A percentile compares a stretch with the other conserved stretches of the same genome.
phyloP scores from a whole-genome alignment of 108 stramenopile genomes.

The Nannochloropsis oceanica region DNA sequence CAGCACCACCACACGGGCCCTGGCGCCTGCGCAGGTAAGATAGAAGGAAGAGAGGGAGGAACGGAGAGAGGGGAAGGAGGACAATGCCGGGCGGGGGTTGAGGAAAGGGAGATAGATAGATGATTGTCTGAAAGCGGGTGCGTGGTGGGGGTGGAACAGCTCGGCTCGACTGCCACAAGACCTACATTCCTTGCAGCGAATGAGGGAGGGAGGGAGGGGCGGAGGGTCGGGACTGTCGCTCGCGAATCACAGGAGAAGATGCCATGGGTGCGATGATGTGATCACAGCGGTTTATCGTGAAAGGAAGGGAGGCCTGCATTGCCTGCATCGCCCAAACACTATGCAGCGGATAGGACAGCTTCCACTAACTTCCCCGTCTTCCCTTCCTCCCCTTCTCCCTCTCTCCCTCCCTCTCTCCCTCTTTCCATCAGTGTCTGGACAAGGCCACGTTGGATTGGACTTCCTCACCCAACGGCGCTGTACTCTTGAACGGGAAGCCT shows the following conservation, averaged over 20 bases:
- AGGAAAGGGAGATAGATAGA: background rate
- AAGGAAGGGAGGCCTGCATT: no score
- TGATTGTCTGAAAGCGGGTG: no score
- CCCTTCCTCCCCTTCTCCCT: background rate
- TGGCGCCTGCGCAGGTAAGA: background rate
- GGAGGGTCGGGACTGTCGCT: no score
- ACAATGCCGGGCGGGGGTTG: background rate
- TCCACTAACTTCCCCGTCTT: background rate
- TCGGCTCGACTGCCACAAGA: no score
- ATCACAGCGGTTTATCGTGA: no score
- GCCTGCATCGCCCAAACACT: no score
- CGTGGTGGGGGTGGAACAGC: no score
- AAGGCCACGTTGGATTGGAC: background rate
- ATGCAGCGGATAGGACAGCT: background rate
- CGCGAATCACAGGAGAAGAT: no score
- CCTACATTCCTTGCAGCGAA: no score
- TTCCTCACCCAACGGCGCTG: background rate
- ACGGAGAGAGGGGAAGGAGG: background rate
- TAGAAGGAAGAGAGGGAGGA: background rate
- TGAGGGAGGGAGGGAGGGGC: no score
- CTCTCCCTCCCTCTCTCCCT: background rate
- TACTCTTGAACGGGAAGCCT: background rate
- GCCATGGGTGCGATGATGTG: no score
- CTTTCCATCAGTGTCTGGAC: background rate
- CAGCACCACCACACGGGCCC: background rate